Conservation (phyloP, 2,329 filamentous ascomycete genomes). For the Emmonsia crescens region DNA sequence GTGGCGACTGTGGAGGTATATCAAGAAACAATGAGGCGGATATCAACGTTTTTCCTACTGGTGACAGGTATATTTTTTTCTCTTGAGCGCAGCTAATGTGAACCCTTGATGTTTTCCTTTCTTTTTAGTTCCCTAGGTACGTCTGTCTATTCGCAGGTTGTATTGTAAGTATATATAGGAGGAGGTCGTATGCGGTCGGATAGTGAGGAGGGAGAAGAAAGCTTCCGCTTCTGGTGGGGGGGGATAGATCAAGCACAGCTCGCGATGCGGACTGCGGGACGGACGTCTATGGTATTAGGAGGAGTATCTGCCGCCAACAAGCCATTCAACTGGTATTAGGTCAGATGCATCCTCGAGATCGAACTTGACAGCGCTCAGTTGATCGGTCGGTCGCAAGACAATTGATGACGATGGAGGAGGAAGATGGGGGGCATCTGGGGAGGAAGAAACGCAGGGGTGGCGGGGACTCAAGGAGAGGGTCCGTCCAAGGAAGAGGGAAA, state of each 20-base stretch:
- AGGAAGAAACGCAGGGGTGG: background rate
- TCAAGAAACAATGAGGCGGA: background rate
- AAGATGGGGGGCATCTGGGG: background rate
- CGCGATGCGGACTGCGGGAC: background rate
- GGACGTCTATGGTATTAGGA: background rate
- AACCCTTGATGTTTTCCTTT: background rate
- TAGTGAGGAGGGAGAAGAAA: background rate
- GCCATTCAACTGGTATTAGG: background rate
- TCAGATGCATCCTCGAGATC: slow-evolving; percentile 2
- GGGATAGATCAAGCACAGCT: background rate
- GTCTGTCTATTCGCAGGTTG: background rate
- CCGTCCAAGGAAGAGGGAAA: background rate
- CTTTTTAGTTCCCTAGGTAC: background rate
- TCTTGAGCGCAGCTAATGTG: background rate
- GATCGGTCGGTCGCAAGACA: background rate
- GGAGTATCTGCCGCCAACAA: background rate
- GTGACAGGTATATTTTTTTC: background rate
- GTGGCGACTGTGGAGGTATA: background rate
- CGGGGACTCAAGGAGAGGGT: background rate
- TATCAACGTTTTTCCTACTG: background rate
- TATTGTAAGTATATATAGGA: background rate
- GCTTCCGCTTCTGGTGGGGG: background rate
- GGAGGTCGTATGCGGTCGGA: background rate
- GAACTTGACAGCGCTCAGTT: background rate
- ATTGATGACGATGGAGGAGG: background rate